Evolutionary conservation across 2,329 filamentous ascomycete species (phyloP).

Genomic region (Intubia oerlemansii): DNA sequence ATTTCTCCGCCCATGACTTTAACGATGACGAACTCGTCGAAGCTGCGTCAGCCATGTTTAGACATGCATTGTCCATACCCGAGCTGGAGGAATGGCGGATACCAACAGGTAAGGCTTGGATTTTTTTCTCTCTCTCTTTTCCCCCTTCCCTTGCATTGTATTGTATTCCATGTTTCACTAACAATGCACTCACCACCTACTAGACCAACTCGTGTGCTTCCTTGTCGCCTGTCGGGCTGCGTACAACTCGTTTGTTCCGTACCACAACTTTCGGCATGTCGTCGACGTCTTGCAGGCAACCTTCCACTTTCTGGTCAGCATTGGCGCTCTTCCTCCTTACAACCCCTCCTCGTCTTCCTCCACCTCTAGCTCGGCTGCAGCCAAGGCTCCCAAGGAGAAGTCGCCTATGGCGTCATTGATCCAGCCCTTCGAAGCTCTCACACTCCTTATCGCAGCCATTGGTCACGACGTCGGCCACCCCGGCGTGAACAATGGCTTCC

Average conservation of each 20-base stretch:
- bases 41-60: slow-evolving; percentile 70
- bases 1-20: slow-evolving; percentile 77
- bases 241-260: slow-evolving; percentile 93
- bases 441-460: slow-evolving; percentile 83
- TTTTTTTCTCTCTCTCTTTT: no score
- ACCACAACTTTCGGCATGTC: slow-evolving; percentile 96
- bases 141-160: neutral
- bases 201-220: slow-evolving; percentile 70
- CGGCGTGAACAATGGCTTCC: slow-evolving; percentile 92
- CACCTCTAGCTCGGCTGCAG: slow-evolving; percentile 48
- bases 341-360: slow-evolving; percentile 13
- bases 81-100: slow-evolving; percentile 67
- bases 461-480: slow-evolving; percentile 96
- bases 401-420: slow-evolving; percentile 55
- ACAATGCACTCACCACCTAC: no score
- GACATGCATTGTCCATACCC: slow-evolving; percentile 65
- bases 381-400: slow-evolving; percentile 48
- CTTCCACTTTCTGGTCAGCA: slow-evolving; percentile 70
- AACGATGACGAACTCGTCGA: slow-evolving; percentile 78
- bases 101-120: no score
- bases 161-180: no score
- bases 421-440: slow-evolving; percentile 72
- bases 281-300: slow-evolving; percentile 88
- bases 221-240: slow-evolving; percentile 72
- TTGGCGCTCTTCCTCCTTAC: slow-evolving; percentile 56